A percentile compares a stretch with the other conserved stretches of the same genome.
Conservation (phyloP, 2,329 filamentous ascomycete genomes). For the Hypoxylon sp. region DNA sequence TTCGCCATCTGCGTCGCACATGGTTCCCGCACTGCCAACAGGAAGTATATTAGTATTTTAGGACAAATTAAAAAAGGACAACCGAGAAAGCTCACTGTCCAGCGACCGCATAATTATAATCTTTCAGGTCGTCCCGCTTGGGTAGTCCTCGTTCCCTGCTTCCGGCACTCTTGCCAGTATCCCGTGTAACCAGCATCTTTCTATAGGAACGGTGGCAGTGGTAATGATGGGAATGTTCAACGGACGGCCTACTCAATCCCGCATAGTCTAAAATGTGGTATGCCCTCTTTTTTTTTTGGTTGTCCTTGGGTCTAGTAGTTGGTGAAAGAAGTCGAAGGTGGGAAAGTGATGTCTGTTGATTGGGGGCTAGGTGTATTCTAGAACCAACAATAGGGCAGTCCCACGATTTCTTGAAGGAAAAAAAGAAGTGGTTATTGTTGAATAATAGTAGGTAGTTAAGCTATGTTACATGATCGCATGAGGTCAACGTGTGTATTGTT, state of each 20-base stretch:
- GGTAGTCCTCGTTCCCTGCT: conserved; percentile 60
- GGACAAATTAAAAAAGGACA: conserved; percentile 1
- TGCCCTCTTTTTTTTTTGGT: not conserved
- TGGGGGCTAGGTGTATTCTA: conserved; percentile 1
- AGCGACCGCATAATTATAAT: conserved; percentile 82
- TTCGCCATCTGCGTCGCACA: conserved; percentile 84
- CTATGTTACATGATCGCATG: conserved; percentile 26
- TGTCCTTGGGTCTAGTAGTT: conserved; percentile 19
- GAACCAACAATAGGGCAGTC: conserved; percentile 16
- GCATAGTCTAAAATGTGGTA: conserved; percentile 25
- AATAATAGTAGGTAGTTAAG: conserved; percentile 8
- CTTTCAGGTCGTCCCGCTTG: conserved; percentile 71
- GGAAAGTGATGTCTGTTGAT: conserved; percentile 18
- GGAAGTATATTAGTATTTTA: conserved; percentile 39
- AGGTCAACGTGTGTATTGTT: conserved; percentile 15
- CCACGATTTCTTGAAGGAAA: conserved; percentile 7
- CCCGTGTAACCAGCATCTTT: conserved; percentile 44
- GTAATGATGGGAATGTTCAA: conserved; percentile 25
- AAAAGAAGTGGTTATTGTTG: conserved; percentile 1
- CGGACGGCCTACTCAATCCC: conserved; percentile 17
- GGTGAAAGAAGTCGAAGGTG: conserved; percentile 17
- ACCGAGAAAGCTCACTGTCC: conserved; percentile 76
- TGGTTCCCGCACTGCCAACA: conserved; percentile 81
- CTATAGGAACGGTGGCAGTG: conserved; percentile 4
- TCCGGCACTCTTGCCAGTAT: conserved; percentile 45